These are phyloP conservation scores for Penicillium hordei DNA, from an alignment of 2,329 filamentous ascomycete genomes.

Conservation along the genomic window DNA sequence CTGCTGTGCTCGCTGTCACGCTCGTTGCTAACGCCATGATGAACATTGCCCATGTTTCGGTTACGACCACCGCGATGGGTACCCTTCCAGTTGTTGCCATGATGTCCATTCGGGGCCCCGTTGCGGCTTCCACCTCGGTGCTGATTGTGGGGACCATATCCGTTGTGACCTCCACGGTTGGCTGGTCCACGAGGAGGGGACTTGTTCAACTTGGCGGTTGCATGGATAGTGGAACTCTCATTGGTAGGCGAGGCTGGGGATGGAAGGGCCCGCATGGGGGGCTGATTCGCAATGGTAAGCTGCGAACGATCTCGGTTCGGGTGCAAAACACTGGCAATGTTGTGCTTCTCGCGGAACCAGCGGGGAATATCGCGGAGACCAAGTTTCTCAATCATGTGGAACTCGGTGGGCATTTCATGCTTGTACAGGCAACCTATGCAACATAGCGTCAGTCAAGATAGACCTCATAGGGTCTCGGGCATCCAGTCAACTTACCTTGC, in stretches of 20 bases:
- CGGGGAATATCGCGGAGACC: slow-evolving; percentile 61
- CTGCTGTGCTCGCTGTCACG: neutral
- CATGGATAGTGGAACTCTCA: neutral
- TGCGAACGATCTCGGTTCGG: slow-evolving; percentile 14
- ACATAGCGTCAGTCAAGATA: neutral
- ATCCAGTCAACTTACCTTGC: slow-evolving; percentile 51
- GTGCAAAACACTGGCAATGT: slow-evolving; percentile 31
- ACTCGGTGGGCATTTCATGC: slow-evolving; percentile 81
- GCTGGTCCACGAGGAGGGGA: slow-evolving; percentile 1
- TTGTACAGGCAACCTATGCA: slow-evolving; percentile 73
- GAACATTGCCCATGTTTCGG: neutral
- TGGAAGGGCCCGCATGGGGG: slow-evolving; percentile 17
- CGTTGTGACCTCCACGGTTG: neutral
- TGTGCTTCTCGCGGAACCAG: slow-evolving; percentile 57
- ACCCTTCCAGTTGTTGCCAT: neutral
- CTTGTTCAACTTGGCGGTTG: neutral
- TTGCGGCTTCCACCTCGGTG: neutral
- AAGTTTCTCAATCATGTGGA: slow-evolving; percentile 62
- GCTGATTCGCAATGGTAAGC: slow-evolving; percentile 16
- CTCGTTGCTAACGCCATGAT: neutral
- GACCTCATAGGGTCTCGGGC: neutral
- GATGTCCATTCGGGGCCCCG: neutral
- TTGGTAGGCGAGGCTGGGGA: slow-evolving; percentile 4
- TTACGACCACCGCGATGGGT: neutral
- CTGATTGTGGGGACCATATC: neutral